Evolutionary conservation across 768 basidiomycete species (phyloP), one percentile per base, ranked within the genome.

Genomic region (Mycena epipterygia): DNA sequence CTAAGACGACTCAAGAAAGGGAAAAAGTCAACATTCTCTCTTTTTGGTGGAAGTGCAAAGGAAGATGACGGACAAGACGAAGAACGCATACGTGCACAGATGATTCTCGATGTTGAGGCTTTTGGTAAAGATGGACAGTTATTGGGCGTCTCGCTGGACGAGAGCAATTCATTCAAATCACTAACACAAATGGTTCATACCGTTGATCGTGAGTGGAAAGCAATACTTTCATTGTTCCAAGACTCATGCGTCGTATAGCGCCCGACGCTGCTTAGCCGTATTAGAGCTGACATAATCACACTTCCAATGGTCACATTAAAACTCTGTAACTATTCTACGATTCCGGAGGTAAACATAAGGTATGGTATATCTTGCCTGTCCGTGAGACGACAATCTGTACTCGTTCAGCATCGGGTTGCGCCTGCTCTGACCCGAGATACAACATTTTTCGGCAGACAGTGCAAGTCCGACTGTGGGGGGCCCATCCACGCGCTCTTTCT

Each of bases 1-100:
- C 83, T 99, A 29, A 86, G 92, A 42, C 88, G 94, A 41, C 86
- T 97, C 74, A 96, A 96, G 77, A 97, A 94, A 79, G 93, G 93
- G 49, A 95, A 94, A 76, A 95, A 92, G 73, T 72, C 84, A 0
- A 85, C 90, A 0, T 93, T 95, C 79, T 94, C 95, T 5, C 84
- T 98, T 29, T 98, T 99, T 75, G 89, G 82, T 55, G 72, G 86
- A 4, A 78, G 78, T 49, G 79, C 82, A 30, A 88, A 84, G 57
- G 89, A 89, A 13, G 92, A 94, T 48, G 93, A 95, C 62, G 90
- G 88, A 5, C 88, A 88, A 59, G 96, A 97, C 75, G 96, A 98
- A 78, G 95, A 97, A 76, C 90, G 95, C 48, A 96, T 99, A 68
- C 89, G 89, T 51, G 81, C 81, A 57, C 96, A 97, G 80, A 83